phyloP scores from a whole-genome alignment of 73 alveolate genomes.

The Breviolum minutum region DNA sequence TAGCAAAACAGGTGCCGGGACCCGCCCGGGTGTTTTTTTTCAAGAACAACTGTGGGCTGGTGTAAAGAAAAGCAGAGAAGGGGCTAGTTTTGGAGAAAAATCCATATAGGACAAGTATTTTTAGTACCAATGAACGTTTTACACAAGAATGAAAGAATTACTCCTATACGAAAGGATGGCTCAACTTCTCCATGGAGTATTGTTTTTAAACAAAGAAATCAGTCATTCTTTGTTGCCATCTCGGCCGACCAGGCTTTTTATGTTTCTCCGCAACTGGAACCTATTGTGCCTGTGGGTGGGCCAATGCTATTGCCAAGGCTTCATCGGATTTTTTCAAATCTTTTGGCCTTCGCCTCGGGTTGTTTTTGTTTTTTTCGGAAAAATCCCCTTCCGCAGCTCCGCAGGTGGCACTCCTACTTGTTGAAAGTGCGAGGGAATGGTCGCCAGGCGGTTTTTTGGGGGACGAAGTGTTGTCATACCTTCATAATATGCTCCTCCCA shows the following conservation, averaged over 20 bases:
- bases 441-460: too few species aligned
- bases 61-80: neutral
- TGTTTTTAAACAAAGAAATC: too few species aligned
- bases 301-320: slow-evolving; percentile 93
- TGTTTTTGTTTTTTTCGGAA: neutral
- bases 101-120: neutral
- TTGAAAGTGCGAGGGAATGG: slow-evolving; percentile 54
- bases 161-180: neutral
- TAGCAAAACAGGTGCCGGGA: slow-evolving; percentile 82
- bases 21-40: neutral
- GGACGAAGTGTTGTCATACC: too few species aligned
- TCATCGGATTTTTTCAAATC: neutral
- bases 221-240: neutral
- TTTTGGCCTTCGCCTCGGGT: neutral
- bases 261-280: slow-evolving; percentile 70
- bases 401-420: slow-evolving; percentile 91
- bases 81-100: neutral
- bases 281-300: slow-evolving; percentile 45
- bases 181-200: neutral
- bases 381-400: neutral
- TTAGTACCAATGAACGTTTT: neutral
- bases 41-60: neutral
- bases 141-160: neutral
- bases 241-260: slow-evolving; percentile 27
- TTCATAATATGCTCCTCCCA: too few species aligned